Evolutionary conservation across 306 rosid species (phyloP), one percentile per base, ranked within the genome.

Genomic region (Citrullus amarus): DNA sequence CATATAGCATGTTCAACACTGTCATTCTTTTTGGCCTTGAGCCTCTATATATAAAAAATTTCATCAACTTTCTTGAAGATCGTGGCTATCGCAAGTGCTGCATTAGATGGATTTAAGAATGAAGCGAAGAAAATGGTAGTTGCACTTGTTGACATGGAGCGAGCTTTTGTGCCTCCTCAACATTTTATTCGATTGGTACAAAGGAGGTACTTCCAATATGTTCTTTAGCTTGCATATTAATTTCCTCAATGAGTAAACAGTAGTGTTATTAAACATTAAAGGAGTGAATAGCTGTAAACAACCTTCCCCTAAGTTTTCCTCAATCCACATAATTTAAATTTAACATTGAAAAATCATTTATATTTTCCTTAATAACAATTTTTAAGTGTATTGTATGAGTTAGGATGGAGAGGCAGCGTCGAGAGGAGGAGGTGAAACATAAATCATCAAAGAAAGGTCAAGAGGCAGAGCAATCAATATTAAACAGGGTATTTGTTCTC

Each of bases 351-450:
- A 69, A 14, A 9, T 68, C 56, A 22, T 69, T 20, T 43, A 39
- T 67, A 39, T 41, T 68, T 39, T 9, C 53, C 32, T 41, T 9
- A 25, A 41, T 38, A 62, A 38, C 71, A 4, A 1, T 15, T 2
- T 54, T 55, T n/a, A 5, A 75, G 4, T 44, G 46, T 59, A 28
- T 53, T 82, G 17, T 44, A 77, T 83, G 44, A 74, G 50, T 44
- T 82, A 95, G 99, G 86, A 92, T 95, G 99, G 99, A 95, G 87
- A 91, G 99, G 78, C 99, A 95, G 83, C 91, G 99, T n/a, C 89
- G 96, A 44, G 99, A 95, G 88, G 99, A 95, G 66, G 99, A 95
- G 80, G 82, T 95, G 69, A 95, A 88, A 81, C 84, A 81, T n/a
- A 88, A 96, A 60, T 63, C 96, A 38, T 87, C 97, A 1, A 95